These are phyloP conservation scores for Trichophyton simii DNA, from an alignment of 2,329 filamentous ascomycete genomes.

Conservation along the genomic window DNA sequence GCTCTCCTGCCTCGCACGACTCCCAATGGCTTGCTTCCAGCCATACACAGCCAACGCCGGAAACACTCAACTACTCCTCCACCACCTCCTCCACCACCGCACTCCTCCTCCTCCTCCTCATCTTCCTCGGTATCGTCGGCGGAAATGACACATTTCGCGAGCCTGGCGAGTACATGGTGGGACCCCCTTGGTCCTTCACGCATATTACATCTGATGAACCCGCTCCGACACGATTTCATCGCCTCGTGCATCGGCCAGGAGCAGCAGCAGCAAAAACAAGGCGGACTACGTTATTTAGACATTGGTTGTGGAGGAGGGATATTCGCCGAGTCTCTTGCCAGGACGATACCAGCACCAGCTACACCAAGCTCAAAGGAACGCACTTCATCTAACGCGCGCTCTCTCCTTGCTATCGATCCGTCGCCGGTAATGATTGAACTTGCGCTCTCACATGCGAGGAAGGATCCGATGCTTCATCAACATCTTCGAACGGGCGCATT, in stretches of 20 bases:
- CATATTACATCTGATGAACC: conserved; percentile 95
- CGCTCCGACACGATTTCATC: conserved; percentile 88
- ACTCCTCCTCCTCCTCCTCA: conserved; percentile 2
- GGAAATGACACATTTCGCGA: conserved; percentile 89
- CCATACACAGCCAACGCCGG: neutral
- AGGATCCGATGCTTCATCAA: conserved; percentile 54
- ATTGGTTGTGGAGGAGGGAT: conserved; percentile 94
- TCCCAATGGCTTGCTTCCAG: neutral
- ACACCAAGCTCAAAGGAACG: conserved; percentile 14
- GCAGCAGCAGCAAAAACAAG: neutral
- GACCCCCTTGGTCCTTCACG: conserved; percentile 85
- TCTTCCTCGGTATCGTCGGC: conserved; percentile 66
- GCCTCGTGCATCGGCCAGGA: conserved; percentile 51
- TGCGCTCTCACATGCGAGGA: conserved; percentile 60
- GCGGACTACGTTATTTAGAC: conserved; percentile 62
- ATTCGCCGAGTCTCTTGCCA: conserved; percentile 60
- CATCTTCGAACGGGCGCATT: conserved; percentile 44
- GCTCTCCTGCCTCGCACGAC: neutral
- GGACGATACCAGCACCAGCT: conserved; percentile 27
- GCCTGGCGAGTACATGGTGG: conserved; percentile 92
- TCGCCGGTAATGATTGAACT: conserved; percentile 40
- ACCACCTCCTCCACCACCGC: neutral
- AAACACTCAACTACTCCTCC: conserved; percentile 10
- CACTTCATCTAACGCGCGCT: conserved; percentile 20
- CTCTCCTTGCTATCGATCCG: conserved; percentile 36